Conservation (phyloP, 257 asterid genomes). For the Solanum paucissectum region DNA sequence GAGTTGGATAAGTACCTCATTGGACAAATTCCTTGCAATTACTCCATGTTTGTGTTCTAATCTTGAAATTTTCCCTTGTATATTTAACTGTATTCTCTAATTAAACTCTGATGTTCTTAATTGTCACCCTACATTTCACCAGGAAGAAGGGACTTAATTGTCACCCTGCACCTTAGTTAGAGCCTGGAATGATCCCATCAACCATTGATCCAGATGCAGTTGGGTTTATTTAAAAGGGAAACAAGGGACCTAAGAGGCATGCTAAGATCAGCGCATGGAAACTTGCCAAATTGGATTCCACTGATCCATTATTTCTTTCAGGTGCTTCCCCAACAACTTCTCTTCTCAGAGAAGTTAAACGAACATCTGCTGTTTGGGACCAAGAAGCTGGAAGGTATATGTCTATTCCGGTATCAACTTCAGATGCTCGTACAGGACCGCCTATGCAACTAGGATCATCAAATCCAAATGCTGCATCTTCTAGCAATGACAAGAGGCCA, state of each 20-base stretch:
- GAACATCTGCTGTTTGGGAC: constrained; percentile 95
- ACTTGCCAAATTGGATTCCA: constrained; percentile 82
- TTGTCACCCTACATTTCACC: constrained; percentile 9
- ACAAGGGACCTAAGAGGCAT: constrained; percentile 51
- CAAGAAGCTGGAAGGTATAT: constrained; percentile 93
- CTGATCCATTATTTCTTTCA: constrained; percentile 33
- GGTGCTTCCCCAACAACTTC: constrained; percentile 37
- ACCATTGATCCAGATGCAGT: constrained; percentile 88
- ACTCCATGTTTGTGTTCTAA: background rate
- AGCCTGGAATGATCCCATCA: constrained; percentile 89
- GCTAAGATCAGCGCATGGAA: constrained; percentile 92
- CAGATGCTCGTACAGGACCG: constrained; percentile 45
- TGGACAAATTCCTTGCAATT: background rate
- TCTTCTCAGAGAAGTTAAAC: constrained; percentile 61
- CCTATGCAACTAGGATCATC: constrained; percentile 16
- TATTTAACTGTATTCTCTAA: background rate
- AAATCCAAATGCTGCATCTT: constrained; percentile 11
- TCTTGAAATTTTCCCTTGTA: background rate
- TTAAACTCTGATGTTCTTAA: background rate
- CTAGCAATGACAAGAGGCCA: constrained; percentile 33
- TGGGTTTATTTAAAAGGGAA: constrained; percentile 38
- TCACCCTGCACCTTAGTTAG: constrained; percentile 66
- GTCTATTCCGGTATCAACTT: constrained; percentile 56
- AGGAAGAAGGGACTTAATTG: constrained; percentile 68
- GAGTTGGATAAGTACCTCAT: background rate